phyloP scores from a whole-genome alignment of 345 rosid species.

The Raphanus raphanistrum region DNA sequence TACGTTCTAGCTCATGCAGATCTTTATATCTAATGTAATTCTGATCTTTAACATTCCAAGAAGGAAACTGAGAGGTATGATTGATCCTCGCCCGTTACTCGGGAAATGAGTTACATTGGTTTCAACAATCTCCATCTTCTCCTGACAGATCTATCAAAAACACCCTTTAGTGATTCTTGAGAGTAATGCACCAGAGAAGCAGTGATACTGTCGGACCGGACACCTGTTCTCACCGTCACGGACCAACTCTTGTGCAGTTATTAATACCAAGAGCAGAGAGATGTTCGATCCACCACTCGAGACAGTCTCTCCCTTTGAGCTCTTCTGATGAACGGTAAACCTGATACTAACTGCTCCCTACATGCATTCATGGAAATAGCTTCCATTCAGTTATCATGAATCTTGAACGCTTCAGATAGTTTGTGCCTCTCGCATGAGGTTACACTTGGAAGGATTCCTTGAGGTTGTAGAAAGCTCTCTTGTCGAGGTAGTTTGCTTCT shows the following conservation, averaged over 20 bases:
- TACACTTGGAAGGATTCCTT: constrained; percentile 65
- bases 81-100: constrained; percentile 41
- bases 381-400: constrained; percentile 59
- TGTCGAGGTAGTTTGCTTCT: constrained; percentile 58
- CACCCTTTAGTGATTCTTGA: constrained; percentile 59
- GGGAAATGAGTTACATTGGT: constrained; percentile 64
- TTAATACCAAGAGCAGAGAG: constrained; percentile 58
- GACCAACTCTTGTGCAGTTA: constrained; percentile 55
- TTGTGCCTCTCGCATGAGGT: constrained; percentile 52
- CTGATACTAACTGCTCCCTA: constrained; percentile 70
- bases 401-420: constrained; percentile 52
- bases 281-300: constrained; percentile 82
- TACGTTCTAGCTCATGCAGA: constrained; percentile 61
- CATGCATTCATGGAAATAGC: constrained; percentile 73
- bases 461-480: constrained; percentile 59
- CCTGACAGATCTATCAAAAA: constrained; percentile 45
- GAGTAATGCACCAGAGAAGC: constrained; percentile 79
- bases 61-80: constrained; percentile 58
- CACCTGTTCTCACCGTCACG: constrained; percentile 59
- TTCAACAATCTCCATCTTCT: constrained; percentile 62
- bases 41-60: constrained; percentile 76
- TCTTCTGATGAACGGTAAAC: constrained; percentile 47
- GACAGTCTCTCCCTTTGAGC: constrained; percentile 49
- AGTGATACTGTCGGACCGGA: constrained; percentile 55
- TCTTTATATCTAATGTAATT: constrained; percentile 48